Evolutionary conservation across 1,284 basidiomycete genomes (phyloP).

Genomic region (Puccinia polysora): DNA sequence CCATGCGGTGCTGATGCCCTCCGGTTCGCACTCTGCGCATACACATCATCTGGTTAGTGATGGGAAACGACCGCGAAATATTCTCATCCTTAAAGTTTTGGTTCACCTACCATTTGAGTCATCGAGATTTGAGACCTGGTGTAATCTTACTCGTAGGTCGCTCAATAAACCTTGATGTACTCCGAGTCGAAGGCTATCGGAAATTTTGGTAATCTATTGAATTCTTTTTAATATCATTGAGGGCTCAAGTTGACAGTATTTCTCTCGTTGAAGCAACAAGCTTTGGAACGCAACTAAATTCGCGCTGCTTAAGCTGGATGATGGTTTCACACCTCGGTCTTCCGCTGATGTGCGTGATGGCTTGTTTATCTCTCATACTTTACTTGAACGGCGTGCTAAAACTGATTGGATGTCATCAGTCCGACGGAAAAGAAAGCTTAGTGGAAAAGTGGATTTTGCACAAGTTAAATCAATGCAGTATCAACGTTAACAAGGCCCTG

Average conservation of each 20-base stretch:
- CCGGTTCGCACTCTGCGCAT: constrained; percentile 89
- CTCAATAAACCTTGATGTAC: constrained; percentile 92
- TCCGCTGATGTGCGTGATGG: constrained; percentile 61
- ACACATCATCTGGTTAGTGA: constrained; percentile 69
- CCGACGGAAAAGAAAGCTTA: constrained; percentile 79
- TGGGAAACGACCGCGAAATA: not conserved
- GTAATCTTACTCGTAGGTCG: constrained; percentile 60
- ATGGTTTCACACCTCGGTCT: constrained; percentile 69
- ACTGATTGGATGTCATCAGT: constrained; percentile 56
- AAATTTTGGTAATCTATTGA: constrained; percentile 57
- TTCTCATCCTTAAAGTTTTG: too few species aligned
- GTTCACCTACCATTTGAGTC: not conserved
- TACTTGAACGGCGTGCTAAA: not conserved
- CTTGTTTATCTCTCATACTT: not conserved
- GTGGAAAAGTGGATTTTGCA: constrained; percentile 95
- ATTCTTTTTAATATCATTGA: not conserved
- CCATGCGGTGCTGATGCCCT: constrained; percentile 97
- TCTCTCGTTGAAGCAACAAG: constrained; percentile 88
- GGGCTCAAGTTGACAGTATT: not conserved
- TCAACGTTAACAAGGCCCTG: constrained; percentile 71
- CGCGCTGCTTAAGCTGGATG: constrained; percentile 88
- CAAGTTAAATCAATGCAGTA: constrained; percentile 78
- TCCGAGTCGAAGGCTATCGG: constrained; percentile 96
- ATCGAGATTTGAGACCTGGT: not conserved
- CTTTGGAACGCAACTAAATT: constrained; percentile 99